Base-by-base conservation (phyloP, 192 early-diverging fungal species). In the Chytriomyces hyalinus region DNA sequence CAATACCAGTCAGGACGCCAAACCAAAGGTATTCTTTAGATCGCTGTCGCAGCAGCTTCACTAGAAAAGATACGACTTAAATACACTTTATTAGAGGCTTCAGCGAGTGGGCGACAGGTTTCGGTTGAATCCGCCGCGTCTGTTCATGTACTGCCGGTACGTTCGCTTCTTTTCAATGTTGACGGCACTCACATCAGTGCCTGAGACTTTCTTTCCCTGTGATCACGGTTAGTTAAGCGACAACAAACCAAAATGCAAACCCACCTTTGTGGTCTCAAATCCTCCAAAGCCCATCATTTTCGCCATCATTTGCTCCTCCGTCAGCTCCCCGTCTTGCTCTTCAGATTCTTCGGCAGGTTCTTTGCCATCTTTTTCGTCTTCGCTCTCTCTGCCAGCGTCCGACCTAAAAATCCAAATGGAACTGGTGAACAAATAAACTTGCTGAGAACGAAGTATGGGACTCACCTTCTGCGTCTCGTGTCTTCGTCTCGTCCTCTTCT, bases 121-220 rank as follows among this genome's bases (percentile, higher is more conserved):
- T 11, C 89, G 83, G 74, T 96, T 96, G 72, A 97, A 97, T 17
- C 95, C 95, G 49, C 95, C 93, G 53, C 92, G 89, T 67, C 95
- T 83, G 82, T 97, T 97, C 95, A 97, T 97, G 80, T 97, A 97
- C 81, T 97, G 95, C 4, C 95, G 87, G 79, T 95, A 96, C 65
- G 92, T 90, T 59, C 94, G 86, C 74, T 94, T 91, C 76, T 95
- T 94, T 76, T 95, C 93, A 73, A 96, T 87, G 60, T 92, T 92
- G 6, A 90, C 94, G 5, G 82, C 92, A 49, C 93, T 90, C 0
- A 85, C 80, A 73, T 93, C 90, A 36, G 91, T 89, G n/a, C 94
- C 94, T 0, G 87, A 63, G 0, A 97, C 94, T 46, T 92, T 85
- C 60, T 94, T 94, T 70, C 90, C 86, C 87, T 93, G 82, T 20